Conservation (phyloP, 108 stramenopile species). For the Cyclotella atomus region DNA sequence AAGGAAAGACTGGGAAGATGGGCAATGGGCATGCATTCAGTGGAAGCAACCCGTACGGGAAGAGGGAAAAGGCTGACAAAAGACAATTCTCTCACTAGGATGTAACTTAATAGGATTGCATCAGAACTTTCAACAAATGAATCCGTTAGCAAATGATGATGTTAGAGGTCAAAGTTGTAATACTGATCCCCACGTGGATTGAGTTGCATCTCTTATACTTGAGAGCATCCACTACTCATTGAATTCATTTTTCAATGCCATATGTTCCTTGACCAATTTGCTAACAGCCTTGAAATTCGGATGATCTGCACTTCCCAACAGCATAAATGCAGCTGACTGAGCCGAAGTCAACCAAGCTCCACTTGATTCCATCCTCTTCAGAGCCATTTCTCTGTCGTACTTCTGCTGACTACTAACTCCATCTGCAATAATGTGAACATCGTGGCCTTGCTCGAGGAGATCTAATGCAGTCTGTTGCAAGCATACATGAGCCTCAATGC, state of each 20-base stretch:
- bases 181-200: too few relatives aligned
- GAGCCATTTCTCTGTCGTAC: constrained; percentile 83
- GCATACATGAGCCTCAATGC: constrained; percentile 98
- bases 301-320: constrained; percentile 85
- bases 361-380: constrained; percentile 74
- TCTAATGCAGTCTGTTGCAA: constrained; percentile 92
- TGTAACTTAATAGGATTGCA: too few relatives aligned
- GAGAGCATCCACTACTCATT: too few relatives aligned
- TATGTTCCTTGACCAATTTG: constrained; percentile 85
- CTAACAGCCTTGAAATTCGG: constrained; percentile 84
- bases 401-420: constrained; percentile 82
- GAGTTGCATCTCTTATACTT: too few relatives aligned
- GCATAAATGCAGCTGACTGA: constrained; percentile 88
- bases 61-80: constrained; percentile 79
- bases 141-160: too few relatives aligned
- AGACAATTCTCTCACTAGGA: constrained; percentile 94
- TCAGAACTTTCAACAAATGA: too few relatives aligned
- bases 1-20: constrained; percentile 45
- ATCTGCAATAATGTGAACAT: constrained; percentile 92
- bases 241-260: constrained; percentile 83
- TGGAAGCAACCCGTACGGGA: constrained; percentile 96
- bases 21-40: constrained; percentile 90
- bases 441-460: constrained; percentile 79
- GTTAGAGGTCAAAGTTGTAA: too few relatives aligned
- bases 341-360: constrained; percentile 87